Conservation (phyloP, 257 asterid genomes). For the Coffea canephora region DNA sequence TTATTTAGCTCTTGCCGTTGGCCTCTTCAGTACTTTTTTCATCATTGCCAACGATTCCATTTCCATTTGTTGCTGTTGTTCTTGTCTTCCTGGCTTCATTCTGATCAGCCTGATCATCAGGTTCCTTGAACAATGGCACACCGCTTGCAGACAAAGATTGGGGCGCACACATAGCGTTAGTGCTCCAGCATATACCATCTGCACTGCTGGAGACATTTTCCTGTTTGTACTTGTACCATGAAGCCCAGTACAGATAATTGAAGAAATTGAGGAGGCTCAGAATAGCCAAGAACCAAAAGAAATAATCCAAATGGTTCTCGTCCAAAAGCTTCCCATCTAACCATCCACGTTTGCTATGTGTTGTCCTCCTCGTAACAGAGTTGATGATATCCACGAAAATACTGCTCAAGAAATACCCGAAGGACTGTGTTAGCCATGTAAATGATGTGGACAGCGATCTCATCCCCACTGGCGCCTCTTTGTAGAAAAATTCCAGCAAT, state of each 20-base stretch:
- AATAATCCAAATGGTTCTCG: conserved; percentile 45
- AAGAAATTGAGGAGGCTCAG: conserved; percentile 61
- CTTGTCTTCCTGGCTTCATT: background rate
- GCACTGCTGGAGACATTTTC: background rate
- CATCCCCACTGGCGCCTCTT: conserved; percentile 80
- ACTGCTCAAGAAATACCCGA: conserved; percentile 72
- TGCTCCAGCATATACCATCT: background rate
- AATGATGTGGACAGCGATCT: conserved; percentile 75
- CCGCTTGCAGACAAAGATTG: background rate
- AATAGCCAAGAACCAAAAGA: conserved; percentile 78
- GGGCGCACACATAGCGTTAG: background rate
- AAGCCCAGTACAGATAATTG: conserved; percentile 68
- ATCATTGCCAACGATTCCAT: background rate
- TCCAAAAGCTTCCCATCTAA: conserved; percentile 57
- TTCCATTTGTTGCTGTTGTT: background rate
- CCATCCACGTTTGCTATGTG: conserved; percentile 63
- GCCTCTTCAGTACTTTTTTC: background rate
- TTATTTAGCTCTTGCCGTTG: background rate
- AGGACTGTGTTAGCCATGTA: conserved; percentile 56
- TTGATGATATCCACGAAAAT: conserved; percentile 59
- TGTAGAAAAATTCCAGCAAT: conserved; percentile 67
- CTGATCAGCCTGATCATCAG: background rate
- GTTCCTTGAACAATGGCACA: background rate
- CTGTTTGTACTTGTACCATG: conserved; percentile 61
- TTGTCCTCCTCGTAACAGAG: conserved; percentile 34